These are phyloP conservation scores for Metarhizium robertsii DNA, from an alignment of 2,329 filamentous ascomycete genomes.

Conservation along the genomic window DNA sequence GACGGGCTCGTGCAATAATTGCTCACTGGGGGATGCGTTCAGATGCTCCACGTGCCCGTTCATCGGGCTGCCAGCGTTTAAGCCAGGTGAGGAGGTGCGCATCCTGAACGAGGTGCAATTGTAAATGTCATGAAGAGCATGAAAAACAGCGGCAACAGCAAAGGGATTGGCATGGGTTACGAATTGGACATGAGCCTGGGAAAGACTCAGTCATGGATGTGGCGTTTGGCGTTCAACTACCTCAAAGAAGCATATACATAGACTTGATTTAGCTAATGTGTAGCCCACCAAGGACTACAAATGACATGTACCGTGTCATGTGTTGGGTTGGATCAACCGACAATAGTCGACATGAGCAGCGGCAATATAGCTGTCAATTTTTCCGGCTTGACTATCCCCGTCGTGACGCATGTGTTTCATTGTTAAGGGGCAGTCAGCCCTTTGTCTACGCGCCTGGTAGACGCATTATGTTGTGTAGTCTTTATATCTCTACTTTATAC, in stretches of 20 bases:
- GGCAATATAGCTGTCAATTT: not conserved
- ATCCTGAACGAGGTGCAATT: slow-evolving; percentile 82
- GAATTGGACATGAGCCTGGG: not conserved
- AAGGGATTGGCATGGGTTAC: not conserved
- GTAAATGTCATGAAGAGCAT: slow-evolving; percentile 27
- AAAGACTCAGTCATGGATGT: slow-evolving; percentile 1
- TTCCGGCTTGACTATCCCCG: not conserved
- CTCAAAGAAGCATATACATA: not conserved
- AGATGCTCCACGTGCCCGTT: slow-evolving; percentile 68
- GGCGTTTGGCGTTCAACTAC: slow-evolving; percentile 3
- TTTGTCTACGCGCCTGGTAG: too few relatives aligned
- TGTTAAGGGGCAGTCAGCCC: not conserved
- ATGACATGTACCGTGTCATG: not conserved
- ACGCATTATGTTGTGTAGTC: too few relatives aligned
- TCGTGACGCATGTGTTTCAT: not conserved
- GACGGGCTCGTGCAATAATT: slow-evolving; percentile 89
- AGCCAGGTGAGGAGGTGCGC: slow-evolving; percentile 88
- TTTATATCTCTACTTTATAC: too few relatives aligned
- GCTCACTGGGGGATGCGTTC: slow-evolving; percentile 85
- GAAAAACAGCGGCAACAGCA: not conserved
- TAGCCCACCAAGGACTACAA: not conserved
- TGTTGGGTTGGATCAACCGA: not conserved
- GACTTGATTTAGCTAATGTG: not conserved
- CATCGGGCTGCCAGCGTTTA: slow-evolving; percentile 89
- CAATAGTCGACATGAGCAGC: not conserved